These are phyloP conservation scores for Apophysomyces variabilis DNA, from an alignment of 371 early-diverging fungal genomes.

Conservation along the genomic window DNA sequence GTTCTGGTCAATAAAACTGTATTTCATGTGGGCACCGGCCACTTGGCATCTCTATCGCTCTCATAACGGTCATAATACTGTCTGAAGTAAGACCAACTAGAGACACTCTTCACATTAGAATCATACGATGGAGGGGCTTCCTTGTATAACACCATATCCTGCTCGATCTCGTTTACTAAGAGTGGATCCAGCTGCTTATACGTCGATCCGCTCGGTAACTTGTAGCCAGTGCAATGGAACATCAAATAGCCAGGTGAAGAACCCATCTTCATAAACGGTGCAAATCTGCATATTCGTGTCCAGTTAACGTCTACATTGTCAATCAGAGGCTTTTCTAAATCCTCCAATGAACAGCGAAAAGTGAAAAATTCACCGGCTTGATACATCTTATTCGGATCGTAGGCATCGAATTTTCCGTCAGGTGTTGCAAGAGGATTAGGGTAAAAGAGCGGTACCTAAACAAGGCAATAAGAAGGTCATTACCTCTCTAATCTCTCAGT, in stretches of 20 bases:
- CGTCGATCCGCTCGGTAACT: constrained; percentile 32
- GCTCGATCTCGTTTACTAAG: constrained; percentile 27
- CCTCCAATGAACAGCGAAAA: constrained; percentile 28
- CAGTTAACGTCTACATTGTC: constrained; percentile 41
- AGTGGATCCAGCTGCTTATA: constrained; percentile 28
- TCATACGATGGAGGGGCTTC: constrained; percentile 30
- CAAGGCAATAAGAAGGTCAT: neutral
- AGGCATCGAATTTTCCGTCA: constrained; percentile 33
- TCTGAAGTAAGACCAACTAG: constrained; percentile 44
- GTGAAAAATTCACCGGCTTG: constrained; percentile 49
- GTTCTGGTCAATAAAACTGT: neutral
- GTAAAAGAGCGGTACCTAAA: constrained; percentile 41
- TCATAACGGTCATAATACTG: constrained; percentile 37
- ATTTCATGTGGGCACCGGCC: constrained; percentile 22
- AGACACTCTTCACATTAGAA: constrained; percentile 26
- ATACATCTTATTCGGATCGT: constrained; percentile 39
- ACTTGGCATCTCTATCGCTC: constrained; percentile 23
- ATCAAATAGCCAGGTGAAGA: constrained; percentile 31
- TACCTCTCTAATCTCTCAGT: neutral
- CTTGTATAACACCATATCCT: constrained; percentile 21
- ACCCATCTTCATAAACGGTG: constrained; percentile 51
- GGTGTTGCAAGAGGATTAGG: constrained; percentile 34
- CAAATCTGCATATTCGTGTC: constrained; percentile 35
- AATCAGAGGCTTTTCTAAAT: constrained; percentile 24
- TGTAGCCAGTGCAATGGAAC: constrained; percentile 41